Percentiles rank a stretch among this genome's conserved stretches.
These are phyloP conservation scores for Capsicum rhomboideum DNA, from an alignment of 257 asterid genomes.

Conservation along the genomic window DNA sequence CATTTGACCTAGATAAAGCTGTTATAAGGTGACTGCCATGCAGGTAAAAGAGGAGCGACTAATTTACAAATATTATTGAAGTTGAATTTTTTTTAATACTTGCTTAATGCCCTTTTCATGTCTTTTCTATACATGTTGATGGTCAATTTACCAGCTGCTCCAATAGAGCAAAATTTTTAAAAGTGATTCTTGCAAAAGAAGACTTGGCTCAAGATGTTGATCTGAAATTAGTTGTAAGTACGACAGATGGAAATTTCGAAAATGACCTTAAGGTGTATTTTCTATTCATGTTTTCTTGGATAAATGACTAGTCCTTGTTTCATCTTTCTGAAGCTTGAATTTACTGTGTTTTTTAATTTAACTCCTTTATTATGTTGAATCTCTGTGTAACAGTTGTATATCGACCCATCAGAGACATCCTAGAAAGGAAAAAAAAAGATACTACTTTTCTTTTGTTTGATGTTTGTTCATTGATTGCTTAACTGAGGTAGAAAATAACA, in stretches of 20 bases:
- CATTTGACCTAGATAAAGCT: slow-evolving; percentile 94
- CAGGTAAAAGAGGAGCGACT: slow-evolving; percentile 32
- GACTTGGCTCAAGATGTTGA: slow-evolving; percentile 73
- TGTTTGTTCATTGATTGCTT: no score
- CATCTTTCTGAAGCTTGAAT: background rate
- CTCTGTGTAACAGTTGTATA: slow-evolving; percentile 90
- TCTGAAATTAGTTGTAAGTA: slow-evolving; percentile 62
- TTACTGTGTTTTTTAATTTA: background rate
- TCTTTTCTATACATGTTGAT: slow-evolving; percentile 45
- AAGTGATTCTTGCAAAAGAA: slow-evolving; percentile 78
- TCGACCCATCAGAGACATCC: slow-evolving; percentile 76
- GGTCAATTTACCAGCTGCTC: slow-evolving; percentile 92
- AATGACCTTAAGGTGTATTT: slow-evolving; percentile 83
- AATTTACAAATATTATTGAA: background rate
- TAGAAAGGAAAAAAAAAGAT: slow-evolving; percentile 84
- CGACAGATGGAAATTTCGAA: slow-evolving; percentile 94
- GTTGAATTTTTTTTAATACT: background rate
- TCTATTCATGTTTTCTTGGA: background rate
- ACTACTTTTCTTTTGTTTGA: background rate
- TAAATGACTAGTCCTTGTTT: background rate
- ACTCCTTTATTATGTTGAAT: slow-evolving; percentile 39
- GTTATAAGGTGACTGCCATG: slow-evolving; percentile 87
- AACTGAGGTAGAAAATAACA: no score
- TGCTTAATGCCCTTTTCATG: background rate
- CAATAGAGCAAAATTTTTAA: slow-evolving; percentile 81